phyloP scores from a whole-genome alignment of 2,329 filamentous ascomycete species.

The Rutstroemia sp. region DNA sequence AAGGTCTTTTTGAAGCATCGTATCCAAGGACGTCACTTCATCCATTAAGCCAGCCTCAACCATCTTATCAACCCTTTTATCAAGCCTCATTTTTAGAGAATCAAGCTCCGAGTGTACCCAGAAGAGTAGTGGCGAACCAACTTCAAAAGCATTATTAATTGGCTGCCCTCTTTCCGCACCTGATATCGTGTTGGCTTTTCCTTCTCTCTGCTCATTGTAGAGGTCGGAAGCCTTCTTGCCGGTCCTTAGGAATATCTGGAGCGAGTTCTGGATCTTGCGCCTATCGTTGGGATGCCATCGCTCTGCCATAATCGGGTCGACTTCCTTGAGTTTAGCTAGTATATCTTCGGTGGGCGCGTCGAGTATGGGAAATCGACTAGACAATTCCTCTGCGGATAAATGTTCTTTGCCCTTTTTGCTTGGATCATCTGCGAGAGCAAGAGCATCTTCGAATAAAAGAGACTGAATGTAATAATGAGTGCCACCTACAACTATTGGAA shows the following conservation, averaged over 20 bases:
- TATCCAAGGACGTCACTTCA: slow-evolving; percentile 50
- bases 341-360: slow-evolving; percentile 64
- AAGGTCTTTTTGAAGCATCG: slow-evolving; percentile 38
- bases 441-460: slow-evolving; percentile 69
- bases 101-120: slow-evolving; percentile 78
- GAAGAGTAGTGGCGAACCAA: slow-evolving; percentile 48
- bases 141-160: not conserved
- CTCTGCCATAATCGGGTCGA: slow-evolving; percentile 84
- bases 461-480: slow-evolving; percentile 94
- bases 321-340: slow-evolving; percentile 62
- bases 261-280: slow-evolving; percentile 80
- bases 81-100: slow-evolving; percentile 60
- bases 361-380: slow-evolving; percentile 59
- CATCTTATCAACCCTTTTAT: slow-evolving; percentile 80
- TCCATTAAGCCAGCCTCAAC: slow-evolving; percentile 54
- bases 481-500: slow-evolving; percentile 88
- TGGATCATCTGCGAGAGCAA: slow-evolving; percentile 39
- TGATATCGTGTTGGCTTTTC: slow-evolving; percentile 30
- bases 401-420: slow-evolving; percentile 24
- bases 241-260: slow-evolving; percentile 83
- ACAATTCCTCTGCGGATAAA: slow-evolving; percentile 29
- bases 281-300: slow-evolving; percentile 92
- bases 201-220: slow-evolving; percentile 67
- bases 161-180: slow-evolving; percentile 6
- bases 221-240: slow-evolving; percentile 77